Evolutionary conservation across 2,329 filamentous ascomycete species (phyloP).

Genomic region (Geosmithia morbida): DNA sequence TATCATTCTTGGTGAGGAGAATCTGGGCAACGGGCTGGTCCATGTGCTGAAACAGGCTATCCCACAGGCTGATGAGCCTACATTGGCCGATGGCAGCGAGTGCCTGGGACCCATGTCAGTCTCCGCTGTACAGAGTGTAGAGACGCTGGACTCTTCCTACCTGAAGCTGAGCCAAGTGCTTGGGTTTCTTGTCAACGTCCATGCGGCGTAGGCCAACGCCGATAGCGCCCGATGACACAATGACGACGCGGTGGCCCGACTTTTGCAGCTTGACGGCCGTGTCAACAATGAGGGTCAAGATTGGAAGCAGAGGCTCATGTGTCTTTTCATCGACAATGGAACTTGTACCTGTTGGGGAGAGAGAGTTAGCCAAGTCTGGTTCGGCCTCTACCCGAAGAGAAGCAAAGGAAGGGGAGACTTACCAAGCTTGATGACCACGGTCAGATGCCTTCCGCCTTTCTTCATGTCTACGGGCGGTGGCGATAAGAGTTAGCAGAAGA

Average conservation of each 20-base stretch:
- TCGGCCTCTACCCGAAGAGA: not conserved
- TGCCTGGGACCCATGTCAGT: constrained; percentile 33
- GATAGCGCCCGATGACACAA: constrained; percentile 95
- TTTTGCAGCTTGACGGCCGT: constrained; percentile 76
- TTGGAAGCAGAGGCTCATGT: constrained; percentile 84
- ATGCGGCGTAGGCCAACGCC: constrained; percentile 85
- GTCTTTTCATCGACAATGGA: constrained; percentile 97
- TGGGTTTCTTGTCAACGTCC: constrained; percentile 76
- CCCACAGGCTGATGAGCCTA: constrained; percentile 89
- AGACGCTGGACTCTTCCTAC: constrained; percentile 19
- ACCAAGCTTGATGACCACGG: constrained; percentile 67
- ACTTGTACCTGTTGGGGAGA: constrained; percentile 60
- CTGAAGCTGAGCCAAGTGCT: constrained; percentile 80
- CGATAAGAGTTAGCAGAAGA: constrained; percentile 1
- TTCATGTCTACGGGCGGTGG: constrained; percentile 43
- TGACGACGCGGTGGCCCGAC: constrained; percentile 86
- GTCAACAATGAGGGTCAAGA: constrained; percentile 83
- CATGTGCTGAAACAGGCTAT: constrained; percentile 77
- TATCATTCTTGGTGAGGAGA: constrained; percentile 86
- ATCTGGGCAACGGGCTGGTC: constrained; percentile 90
- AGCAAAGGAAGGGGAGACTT: constrained; percentile 14
- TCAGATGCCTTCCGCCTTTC: constrained; percentile 29
- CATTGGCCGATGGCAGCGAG: constrained; percentile 94
- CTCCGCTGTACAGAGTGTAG: not conserved
- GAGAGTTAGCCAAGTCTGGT: not conserved